Percentiles rank a stretch among this genome's conserved stretches.
Conservation (phyloP, 2,329 filamentous ascomycete species). For the Aspergillus pseudonomiae region DNA sequence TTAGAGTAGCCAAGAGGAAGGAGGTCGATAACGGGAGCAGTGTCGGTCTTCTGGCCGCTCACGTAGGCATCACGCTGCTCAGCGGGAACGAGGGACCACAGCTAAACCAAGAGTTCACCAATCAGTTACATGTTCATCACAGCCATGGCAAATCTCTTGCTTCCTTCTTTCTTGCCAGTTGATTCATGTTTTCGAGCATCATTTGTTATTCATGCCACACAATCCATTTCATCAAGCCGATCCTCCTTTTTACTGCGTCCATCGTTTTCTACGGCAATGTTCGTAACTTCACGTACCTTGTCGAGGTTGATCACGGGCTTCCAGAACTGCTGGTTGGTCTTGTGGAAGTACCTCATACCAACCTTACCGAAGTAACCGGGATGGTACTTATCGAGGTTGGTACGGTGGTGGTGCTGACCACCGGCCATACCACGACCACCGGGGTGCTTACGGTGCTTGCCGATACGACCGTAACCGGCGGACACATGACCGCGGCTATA, state of each 20-base stretch:
- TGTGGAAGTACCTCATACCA: slow-evolving; percentile 96
- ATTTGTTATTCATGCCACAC: background rate
- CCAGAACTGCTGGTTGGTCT: slow-evolving; percentile 94
- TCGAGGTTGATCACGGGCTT: slow-evolving; percentile 98
- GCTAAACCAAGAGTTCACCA: slow-evolving; percentile 54
- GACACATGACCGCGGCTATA: slow-evolving; percentile 92
- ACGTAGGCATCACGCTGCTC: slow-evolving; percentile 95
- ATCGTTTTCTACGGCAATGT: slow-evolving; percentile 4
- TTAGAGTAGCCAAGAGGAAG: slow-evolving; percentile 97
- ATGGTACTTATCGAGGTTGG: slow-evolving; percentile 92
- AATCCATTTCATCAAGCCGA: background rate
- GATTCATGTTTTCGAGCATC: background rate
- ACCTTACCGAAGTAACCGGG: slow-evolving; percentile 99
- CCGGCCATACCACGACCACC: slow-evolving; percentile 85
- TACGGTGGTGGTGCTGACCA: slow-evolving; percentile 98
- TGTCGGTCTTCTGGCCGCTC: slow-evolving; percentile 77
- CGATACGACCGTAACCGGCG: slow-evolving; percentile 96
- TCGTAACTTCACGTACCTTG: slow-evolving; percentile 66
- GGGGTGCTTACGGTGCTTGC: slow-evolving; percentile 95
- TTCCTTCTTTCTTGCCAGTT: background rate
- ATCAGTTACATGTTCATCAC: slow-evolving; percentile 17
- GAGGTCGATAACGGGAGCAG: slow-evolving; percentile 96
- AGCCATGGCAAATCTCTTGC: background rate
- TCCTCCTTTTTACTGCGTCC: slow-evolving; percentile 8
- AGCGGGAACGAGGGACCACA: slow-evolving; percentile 90